These are phyloP conservation scores for Trichoderma pleuroti DNA, from an alignment of 2,329 filamentous ascomycete genomes.

Conservation along the genomic window DNA sequence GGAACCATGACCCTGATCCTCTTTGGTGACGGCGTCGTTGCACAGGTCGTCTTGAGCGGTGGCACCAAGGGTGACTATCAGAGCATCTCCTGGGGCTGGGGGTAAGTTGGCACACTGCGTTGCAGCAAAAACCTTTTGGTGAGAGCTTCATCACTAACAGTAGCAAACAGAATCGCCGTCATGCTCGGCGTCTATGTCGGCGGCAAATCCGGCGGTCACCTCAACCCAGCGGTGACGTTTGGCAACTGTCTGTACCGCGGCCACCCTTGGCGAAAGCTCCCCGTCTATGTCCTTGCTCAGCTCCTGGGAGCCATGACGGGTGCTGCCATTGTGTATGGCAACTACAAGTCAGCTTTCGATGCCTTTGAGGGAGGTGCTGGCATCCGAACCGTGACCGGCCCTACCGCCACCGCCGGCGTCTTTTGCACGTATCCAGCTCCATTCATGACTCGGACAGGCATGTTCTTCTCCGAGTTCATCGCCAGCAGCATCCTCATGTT, in stretches of 20 bases:
- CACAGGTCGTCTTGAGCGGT: conserved; percentile 61
- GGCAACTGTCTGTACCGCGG: conserved; percentile 65
- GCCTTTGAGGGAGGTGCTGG: conserved; percentile 57
- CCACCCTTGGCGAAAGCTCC: conserved; percentile 66
- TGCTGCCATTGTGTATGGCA: conserved; percentile 57
- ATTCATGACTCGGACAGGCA: conserved; percentile 62
- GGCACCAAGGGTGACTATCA: conserved; percentile 46
- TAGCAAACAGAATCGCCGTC: conserved; percentile 52
- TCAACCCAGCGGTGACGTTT: conserved; percentile 70
- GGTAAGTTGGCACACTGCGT: conserved; percentile 35
- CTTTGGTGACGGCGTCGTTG: conserved; percentile 69
- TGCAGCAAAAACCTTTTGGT: neutral
- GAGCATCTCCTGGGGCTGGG: conserved; percentile 50
- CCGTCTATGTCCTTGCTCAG: conserved; percentile 64
- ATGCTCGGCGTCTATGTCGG: conserved; percentile 68
- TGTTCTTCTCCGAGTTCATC: conserved; percentile 71
- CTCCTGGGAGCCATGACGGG: conserved; percentile 64
- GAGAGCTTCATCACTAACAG: neutral
- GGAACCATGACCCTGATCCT: conserved; percentile 65
- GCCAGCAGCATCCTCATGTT: conserved; percentile 67
- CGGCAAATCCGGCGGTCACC: conserved; percentile 62
- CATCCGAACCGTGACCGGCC: conserved; percentile 57
- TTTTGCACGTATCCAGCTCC: conserved; percentile 69
- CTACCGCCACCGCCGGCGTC: conserved; percentile 63
- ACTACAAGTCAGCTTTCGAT: conserved; percentile 64